phyloP scores from a whole-genome alignment of 2,329 filamentous ascomycete genomes.

The Fusarium austroafricanum region DNA sequence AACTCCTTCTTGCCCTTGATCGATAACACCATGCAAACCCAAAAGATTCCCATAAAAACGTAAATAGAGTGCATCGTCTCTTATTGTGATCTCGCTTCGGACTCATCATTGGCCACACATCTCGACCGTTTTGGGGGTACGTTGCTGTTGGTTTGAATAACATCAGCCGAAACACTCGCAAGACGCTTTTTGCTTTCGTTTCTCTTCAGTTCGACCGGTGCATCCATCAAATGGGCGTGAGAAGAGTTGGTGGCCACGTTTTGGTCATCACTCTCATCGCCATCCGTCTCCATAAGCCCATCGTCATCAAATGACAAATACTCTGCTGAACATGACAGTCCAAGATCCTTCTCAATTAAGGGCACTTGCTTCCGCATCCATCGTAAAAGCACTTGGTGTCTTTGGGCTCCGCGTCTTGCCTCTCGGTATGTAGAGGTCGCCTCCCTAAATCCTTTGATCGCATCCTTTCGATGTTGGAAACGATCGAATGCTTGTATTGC shows the following conservation, averaged over 20 bases:
- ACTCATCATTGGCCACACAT: background rate
- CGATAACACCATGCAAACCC: background rate
- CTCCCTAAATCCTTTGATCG: conserved; percentile 14
- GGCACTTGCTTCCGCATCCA: conserved; percentile 38
- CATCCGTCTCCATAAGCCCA: background rate
- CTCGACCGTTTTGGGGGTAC: conserved; percentile 20
- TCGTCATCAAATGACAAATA: background rate
- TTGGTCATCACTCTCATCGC: conserved; percentile 18
- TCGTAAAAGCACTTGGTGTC: conserved; percentile 35
- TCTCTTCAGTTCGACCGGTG: background rate
- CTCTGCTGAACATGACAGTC: conserved; percentile 6
- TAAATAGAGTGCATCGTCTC: background rate
- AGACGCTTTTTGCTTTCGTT: conserved; percentile 31
- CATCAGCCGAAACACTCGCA: conserved; percentile 10
- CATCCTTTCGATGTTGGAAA: conserved; percentile 13
- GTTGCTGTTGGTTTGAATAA: background rate
- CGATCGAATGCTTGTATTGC: conserved; percentile 31
- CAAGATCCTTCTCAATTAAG: conserved; percentile 32
- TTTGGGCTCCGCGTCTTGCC: conserved; percentile 21
- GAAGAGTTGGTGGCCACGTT: background rate
- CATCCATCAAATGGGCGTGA: background rate
- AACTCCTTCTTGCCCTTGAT: background rate
- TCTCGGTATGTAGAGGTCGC: conserved; percentile 26
- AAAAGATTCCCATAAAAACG: background rate
- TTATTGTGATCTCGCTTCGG: background rate